phyloP scores from a whole-genome alignment of 2,329 filamentous ascomycete species.

The Alternaria gaisen region DNA sequence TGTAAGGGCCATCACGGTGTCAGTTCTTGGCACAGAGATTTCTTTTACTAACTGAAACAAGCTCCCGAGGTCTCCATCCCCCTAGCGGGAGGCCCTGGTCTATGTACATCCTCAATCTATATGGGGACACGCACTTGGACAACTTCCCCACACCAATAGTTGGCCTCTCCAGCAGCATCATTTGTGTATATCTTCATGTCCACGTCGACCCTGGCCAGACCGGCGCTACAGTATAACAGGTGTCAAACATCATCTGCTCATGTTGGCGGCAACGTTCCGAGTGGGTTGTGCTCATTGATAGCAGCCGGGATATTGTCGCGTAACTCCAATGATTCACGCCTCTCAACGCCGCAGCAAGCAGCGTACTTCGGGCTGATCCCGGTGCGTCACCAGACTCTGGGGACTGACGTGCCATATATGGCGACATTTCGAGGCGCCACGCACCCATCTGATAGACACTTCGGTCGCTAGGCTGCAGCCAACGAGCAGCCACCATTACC shows the following conservation, averaged over 20 bases:
- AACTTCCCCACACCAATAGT: constrained; percentile 11
- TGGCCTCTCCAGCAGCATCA: neutral
- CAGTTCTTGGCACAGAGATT: constrained; percentile 29
- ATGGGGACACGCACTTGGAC: constrained; percentile 9
- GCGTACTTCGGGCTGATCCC: constrained; percentile 30
- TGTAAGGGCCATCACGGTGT: constrained; percentile 21
- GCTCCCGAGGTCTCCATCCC: constrained; percentile 18
- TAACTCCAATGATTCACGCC: constrained; percentile 32
- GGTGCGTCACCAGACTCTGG: constrained; percentile 40
- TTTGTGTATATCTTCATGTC: constrained; percentile 7
- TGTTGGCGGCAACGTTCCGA: neutral
- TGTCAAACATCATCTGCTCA: neutral
- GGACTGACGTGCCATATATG: constrained; percentile 31
- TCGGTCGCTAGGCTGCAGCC: constrained; percentile 29
- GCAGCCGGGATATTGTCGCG: constrained; percentile 30
- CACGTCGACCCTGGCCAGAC: neutral
- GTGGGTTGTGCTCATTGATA: constrained; percentile 5
- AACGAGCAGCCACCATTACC: constrained; percentile 38
- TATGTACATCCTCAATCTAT: constrained; percentile 2
- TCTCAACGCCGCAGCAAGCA: constrained; percentile 16
- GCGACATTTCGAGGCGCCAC: constrained; percentile 36
- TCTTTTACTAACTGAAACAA: constrained; percentile 35
- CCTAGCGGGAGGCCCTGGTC: constrained; percentile 20
- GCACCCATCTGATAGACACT: constrained; percentile 28
- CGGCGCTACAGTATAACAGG: neutral